These are phyloP conservation scores for Cyathus pygmaeus DNA, from an alignment of 1,284 basidiomycete genomes.

Conservation along the genomic window DNA sequence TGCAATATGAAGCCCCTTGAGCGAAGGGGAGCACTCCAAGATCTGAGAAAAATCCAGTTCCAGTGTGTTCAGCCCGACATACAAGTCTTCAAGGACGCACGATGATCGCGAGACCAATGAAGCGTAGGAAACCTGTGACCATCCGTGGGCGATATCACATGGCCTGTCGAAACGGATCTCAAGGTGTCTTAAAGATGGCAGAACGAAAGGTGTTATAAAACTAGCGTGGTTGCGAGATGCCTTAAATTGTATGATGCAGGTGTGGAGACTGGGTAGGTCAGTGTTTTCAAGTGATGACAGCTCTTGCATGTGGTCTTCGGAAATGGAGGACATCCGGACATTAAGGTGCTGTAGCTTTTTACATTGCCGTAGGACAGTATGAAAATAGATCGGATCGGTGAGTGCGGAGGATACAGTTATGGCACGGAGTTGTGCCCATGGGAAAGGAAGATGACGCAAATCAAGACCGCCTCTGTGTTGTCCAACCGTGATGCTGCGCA, in stretches of 20 bases:
- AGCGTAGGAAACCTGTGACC: background rate
- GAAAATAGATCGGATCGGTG: no score
- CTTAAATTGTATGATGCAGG: background rate
- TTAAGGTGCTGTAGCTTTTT: no score
- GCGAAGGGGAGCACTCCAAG: background rate
- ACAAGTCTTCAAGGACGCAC: background rate
- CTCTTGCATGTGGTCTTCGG: no score
- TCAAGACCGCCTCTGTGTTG: background rate
- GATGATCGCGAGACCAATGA: background rate
- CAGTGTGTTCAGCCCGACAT: background rate
- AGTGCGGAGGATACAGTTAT: no score
- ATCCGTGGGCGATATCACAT: background rate
- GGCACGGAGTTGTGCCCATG: background rate
- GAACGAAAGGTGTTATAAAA: background rate
- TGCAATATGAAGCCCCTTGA: background rate
- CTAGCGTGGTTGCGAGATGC: background rate
- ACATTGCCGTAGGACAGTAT: no score
- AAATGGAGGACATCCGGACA: no score
- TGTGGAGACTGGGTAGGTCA: background rate
- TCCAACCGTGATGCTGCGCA: conserved; percentile 1
- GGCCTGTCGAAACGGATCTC: background rate
- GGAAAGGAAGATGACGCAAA: background rate
- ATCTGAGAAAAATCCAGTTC: background rate
- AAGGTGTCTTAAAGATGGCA: background rate
- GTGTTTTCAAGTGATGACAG: background rate